Base-by-base conservation (phyloP, 176 grass and related monocot genomes). In the Cenchrus purpureus region DNA sequence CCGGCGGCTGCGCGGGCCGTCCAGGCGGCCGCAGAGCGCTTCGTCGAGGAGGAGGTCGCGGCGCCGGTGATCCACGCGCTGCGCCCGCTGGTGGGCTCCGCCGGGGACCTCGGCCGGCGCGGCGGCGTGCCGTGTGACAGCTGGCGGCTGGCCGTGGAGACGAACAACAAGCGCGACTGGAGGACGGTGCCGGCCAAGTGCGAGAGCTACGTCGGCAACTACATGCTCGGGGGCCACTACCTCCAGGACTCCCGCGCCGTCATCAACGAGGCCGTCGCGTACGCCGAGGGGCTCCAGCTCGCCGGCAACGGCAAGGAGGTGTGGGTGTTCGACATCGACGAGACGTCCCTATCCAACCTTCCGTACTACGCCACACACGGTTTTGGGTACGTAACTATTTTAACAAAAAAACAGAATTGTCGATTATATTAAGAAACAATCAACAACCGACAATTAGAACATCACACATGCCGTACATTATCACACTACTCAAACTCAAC, bases 311-410 rank as follows among this genome's bases (percentile, higher is more conserved):
- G 87, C 60, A 94, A 83, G 68, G 92, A 94, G 74, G 72, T 79
- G 0, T 92, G 89, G 89, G 64, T 94, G 12, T 92, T 94, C n/a
- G 92, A 94, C 73, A 57, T 92, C 63, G 92, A 94, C 64, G 90
- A 94, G 82, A 92, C 90, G 2, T 67, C 74, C 0, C 90, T 94
- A 34, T 92, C 90, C 68, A 94, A 90, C 63, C 59, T 92, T 22
- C 90, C 92, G 9, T 95, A 90, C 71, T 89, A 94, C 61, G 89
- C 87, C 40, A 60, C 66, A 15, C 65, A 94, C 12, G 92, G 87
- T 14, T 94, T 89, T 9, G 92, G 92, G 89, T 55, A 55, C 46
- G 46, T 45, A 45, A 7, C 34, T 34, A 2, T 34, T 34, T 34
- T 25, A 25, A 25, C 22, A 25, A 25, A 25, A 25, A 25, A 25